phyloP scores from a whole-genome alignment of 2,329 filamentous ascomycete species.

The Venturia oleaginea region DNA sequence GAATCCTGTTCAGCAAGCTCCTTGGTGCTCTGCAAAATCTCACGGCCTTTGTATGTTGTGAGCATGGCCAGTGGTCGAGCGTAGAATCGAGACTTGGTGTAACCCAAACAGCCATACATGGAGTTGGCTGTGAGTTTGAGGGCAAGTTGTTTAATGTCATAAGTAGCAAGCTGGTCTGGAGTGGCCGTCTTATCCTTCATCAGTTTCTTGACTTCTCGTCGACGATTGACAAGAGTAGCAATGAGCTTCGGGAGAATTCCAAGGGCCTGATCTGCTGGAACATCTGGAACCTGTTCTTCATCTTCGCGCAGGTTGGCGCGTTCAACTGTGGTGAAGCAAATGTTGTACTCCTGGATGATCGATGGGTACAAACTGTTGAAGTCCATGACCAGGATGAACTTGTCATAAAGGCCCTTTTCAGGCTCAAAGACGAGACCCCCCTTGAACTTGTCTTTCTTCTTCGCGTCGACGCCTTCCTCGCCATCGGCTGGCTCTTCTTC shows the following conservation, averaged over 20 bases:
- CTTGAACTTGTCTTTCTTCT: constrained; percentile 99
- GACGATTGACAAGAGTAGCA: constrained; percentile 77
- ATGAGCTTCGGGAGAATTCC: constrained; percentile 88
- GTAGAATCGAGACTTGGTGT: constrained; percentile 95
- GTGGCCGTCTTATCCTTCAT: constrained; percentile 94
- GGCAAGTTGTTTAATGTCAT: constrained; percentile 97
- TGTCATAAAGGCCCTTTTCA: constrained; percentile 95
- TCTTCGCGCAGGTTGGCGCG: constrained; percentile 55
- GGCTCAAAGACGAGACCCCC: constrained; percentile 97
- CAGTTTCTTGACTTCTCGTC: constrained; percentile 85
- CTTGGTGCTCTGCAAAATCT: constrained; percentile 93
- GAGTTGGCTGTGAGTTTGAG: constrained; percentile 97
- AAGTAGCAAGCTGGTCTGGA: constrained; percentile 76
- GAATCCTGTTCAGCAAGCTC: constrained; percentile 86
- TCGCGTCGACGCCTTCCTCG: constrained; percentile 56
- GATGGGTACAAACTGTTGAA: constrained; percentile 98
- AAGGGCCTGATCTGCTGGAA: constrained; percentile 66
- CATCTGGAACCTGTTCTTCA: constrained; percentile 81
- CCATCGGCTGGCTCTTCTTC: constrained; percentile 68
- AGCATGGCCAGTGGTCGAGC: constrained; percentile 89
- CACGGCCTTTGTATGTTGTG: constrained; percentile 93
- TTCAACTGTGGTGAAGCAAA: constrained; percentile 97
- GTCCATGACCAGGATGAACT: constrained; percentile 98
- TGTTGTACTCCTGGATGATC: constrained; percentile 99
- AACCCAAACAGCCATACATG: constrained; percentile 98